A percentile compares a stretch with the other conserved stretches of the same genome.
Evolutionary conservation across 306 rosid species (phyloP).

Genomic region (Lupinus albus): DNA sequence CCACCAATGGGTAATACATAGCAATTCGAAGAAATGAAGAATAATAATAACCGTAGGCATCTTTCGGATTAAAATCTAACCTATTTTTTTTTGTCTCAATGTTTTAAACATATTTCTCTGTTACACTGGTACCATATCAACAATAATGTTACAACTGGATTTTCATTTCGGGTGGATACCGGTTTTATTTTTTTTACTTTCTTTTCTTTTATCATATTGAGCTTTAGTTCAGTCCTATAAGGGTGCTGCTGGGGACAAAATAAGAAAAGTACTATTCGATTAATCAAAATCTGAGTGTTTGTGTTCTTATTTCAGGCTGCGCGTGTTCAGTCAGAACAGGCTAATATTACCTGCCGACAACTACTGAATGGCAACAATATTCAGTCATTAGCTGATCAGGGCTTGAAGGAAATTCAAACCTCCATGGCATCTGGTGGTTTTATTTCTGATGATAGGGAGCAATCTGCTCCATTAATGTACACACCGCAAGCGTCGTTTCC

Average conservation of each 20-base stretch:
- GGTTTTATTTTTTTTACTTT: neutral
- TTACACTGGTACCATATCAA: neutral
- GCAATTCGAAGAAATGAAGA: neutral
- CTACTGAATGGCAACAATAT: slow-evolving; percentile 53
- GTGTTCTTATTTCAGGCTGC: slow-evolving; percentile 65
- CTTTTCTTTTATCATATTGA: slow-evolving; percentile 13
- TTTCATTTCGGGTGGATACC: neutral
- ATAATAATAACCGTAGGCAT: neutral
- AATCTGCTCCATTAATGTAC: slow-evolving; percentile 80
- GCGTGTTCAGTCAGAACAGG: slow-evolving; percentile 73
- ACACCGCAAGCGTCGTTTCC: slow-evolving; percentile 55
- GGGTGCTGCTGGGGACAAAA: neutral
- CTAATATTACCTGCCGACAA: slow-evolving; percentile 56
- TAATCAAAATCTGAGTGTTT: slow-evolving; percentile 10
- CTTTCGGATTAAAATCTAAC: neutral
- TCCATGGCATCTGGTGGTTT: slow-evolving; percentile 61
- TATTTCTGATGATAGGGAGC: slow-evolving; percentile 65
- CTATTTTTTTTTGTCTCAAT: neutral
- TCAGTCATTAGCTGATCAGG: slow-evolving; percentile 57
- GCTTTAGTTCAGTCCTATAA: slow-evolving; percentile 5
- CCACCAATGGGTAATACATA: neutral
- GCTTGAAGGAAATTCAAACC: slow-evolving; percentile 67
- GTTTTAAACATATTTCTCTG: neutral
- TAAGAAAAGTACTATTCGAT: slow-evolving; percentile 7
- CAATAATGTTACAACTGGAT: neutral